Evolutionary conservation across 345 rosid genomes (phyloP), one percentile per base, ranked within the genome.

Genomic region (Gossypium stocksii): DNA sequence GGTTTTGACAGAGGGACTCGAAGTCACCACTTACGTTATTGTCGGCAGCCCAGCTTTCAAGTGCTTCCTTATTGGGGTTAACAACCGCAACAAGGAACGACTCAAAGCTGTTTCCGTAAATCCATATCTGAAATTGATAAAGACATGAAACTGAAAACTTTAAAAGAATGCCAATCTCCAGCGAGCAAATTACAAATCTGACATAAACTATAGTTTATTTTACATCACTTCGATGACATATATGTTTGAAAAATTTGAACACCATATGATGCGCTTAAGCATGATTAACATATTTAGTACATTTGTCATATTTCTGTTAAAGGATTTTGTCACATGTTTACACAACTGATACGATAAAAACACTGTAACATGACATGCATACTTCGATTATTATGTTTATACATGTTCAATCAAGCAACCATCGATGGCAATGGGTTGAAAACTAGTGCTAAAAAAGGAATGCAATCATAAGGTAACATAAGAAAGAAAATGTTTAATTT

Each of bases 51-150:
- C 99, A 95, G 43, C 73, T 72, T 80, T 91, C 94, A 0, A 95
- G 89, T 23, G 85, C 88, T 64, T 85, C 84, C 85, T 85, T 74
- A 69, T 88, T 95, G 74, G 99, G 99, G 84, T 90, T 91, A 34
- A 81, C 90, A 66, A 93, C 92, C 15, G 98, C 99, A 52, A 96
- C 84, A 7, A 91, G 94, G 87, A 77, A 91, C 10, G 98, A 87
- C 86, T 95, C 97, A n/a, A 80, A 91, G 89, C 99, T 95, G 91
- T 84, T 95, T 45, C 99, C 99, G 53, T 95, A 95, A 22, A 95
- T 89, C 98, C 99, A 95, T 80, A 95, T 76, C 99, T 95, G 87
- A 77, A 80, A 78, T 63, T 48, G 45, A 73, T 66, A 78, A 46
- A 27, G 19, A 22, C 71, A 23, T 8, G 20, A 63, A 70, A 46